Base-by-base conservation (phyloP, 139 green algal genomes). In the Asterochloris erici region DNA sequence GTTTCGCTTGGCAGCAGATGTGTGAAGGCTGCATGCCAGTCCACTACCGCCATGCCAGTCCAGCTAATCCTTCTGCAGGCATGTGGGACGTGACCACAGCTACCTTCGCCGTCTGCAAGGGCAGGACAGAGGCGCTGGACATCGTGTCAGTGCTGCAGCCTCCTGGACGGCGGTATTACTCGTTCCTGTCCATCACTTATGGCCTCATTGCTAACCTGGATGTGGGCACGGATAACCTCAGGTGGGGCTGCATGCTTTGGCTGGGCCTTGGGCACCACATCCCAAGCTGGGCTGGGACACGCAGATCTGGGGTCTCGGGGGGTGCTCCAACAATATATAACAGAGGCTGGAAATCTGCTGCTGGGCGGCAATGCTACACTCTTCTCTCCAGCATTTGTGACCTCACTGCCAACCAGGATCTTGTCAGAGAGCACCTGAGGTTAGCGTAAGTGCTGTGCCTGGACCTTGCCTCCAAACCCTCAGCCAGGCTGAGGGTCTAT, bases 141-240 rank as follows among this genome's bases (percentile, higher is more conserved):
- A 84, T 96, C 24, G 85, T 90, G 12, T 89, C 75, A 24, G 86
- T 97, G 69, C 79, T 96, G 74, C 90, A 95, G 82, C 86, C 89
- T 19, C 82, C 87, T 0, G 63, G n/a, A 64, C 75, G 26, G 38
- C 68, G 93, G 29, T 88, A 76, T 82, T 94, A 87, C 83, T 85
- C 85, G 66, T 91, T 96, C 70, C 87, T 97, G 21, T 90, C 86
- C 0, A 61, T 93, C 19, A 90, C 85, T 38, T 97, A 91, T 84
- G 93, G 93, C 70, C 54, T 93, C 14, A 90, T 96, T 54, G 78
- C 88, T 68, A 96, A 95, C 80, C 83, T 97, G 24, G 93, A 97
- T 81, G 89, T 95, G 16, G 90, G 90, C 71, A 97, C 93, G 9
- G 90, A 97, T 27, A 79, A 91, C 68, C 79, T 96, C n/a, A 88